Evolutionary conservation across 2,329 filamentous ascomycete species (phyloP), one percentile per base, ranked within the genome.

Genomic region (Nemania bipapillata): DNA sequence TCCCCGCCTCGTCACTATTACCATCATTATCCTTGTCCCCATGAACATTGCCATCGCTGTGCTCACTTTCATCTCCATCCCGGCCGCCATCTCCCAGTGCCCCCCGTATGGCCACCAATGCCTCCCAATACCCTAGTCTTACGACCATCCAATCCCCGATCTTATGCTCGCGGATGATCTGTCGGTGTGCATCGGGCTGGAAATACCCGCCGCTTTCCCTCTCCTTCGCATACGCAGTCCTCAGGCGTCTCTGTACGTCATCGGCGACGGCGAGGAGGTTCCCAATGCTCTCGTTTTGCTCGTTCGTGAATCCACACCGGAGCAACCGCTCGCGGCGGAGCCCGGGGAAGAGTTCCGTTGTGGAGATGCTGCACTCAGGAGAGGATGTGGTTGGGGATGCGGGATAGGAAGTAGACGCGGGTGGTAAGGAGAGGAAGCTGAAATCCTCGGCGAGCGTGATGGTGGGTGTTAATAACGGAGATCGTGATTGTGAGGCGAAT

Each of bases 81-180:
- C 4, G 40, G 17, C n/a, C 3, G 8, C 17, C 17, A n/a, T 50
- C 47, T 24, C 22, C 47, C 5, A 50, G 24, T 9, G 28, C 47
- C 8, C 47, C 24, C 24, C 47, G 9, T 1, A 54, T 7, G 2
- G 26, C 50, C 12, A 26, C 26, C 1, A n/a, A 15, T 4, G 50
- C 50, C 50, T 54, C 50, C 50, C 50, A 54, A 12, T 54, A 54
- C 17, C 26, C 50, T 6, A 32, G 17, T 6, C 50, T 32, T 17
- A 54, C 50, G 3, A 54, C 26, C 17, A 54, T 54, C 50, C 50
- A 54, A n/a, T 54, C 50, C 28, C 50, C 50, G n/a, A 54, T 26
- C 28, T 54, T 54, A 11, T 54, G 50, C 26, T 54, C 50, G 28
- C 50, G 50, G n/a, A 54, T 54, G 28, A 54, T 54, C 28, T 54